Base-by-base conservation (phyloP, 305 asterid species). In the Salvia sclarea region DNA sequence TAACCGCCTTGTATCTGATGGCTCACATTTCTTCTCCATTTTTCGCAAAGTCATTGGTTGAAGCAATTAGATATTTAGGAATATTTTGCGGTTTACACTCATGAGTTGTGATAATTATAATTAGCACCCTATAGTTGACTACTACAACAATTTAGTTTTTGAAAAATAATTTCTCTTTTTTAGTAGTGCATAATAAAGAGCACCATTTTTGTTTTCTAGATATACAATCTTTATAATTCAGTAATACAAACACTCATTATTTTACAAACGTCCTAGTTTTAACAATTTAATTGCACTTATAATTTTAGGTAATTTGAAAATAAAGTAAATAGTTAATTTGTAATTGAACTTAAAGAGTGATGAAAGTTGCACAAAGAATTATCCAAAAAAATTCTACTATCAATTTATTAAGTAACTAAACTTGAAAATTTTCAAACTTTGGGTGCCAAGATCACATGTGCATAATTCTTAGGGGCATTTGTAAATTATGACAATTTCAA, bases 1-100 rank as follows among this genome's bases (percentile, higher is more conserved):
- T 61, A 70, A 79, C 86, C 75, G 82, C 80, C 84, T 55, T 78
- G 71, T 61, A 85, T 88, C 84, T 71, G 79, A 86, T 79, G 96
- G 96, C 75, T 70, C 76, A 68, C 10, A 74, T 35, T 76, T 60
- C 9, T 75, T 41, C 24, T 47, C 2, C 28, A 8, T 20, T 4
- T 31, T 62, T 69, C 57, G 47, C 8, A 52, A 20, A 28, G 18
- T 69, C 25, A 28, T 43, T 21, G 2, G 28, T 47, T 44, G 37
- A 31, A 64, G 18, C 68, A 57, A 35, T 62, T 17, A 20, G 66
- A 8, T 38, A 69, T 28, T 13, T 59, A 70, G 10, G 31, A 37
- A 47, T 35, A 50, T 47, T 71, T 61, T 58, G 21, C 59, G 48
- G 6, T 63, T 63, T 18, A 8, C 10, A 28, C 78, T 75, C 74